Base-by-base conservation (phyloP, 768 basidiomycete genomes). In the Phaeotremella skinneri region DNA sequence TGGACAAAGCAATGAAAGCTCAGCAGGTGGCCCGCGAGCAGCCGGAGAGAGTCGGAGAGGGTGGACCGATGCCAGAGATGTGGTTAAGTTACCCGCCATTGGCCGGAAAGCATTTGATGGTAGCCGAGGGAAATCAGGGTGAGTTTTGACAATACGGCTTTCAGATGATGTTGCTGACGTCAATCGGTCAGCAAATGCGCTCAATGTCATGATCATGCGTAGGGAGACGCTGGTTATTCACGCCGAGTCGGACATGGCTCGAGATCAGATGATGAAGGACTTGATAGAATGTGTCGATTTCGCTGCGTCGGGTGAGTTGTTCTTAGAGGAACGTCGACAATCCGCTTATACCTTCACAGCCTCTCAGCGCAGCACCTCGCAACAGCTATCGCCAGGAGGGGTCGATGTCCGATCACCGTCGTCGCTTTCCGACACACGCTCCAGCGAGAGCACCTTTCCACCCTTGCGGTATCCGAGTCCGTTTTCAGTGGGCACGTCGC, bases 51-150 rank as follows among this genome's bases (percentile, higher is more conserved):
- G 77, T 80, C 30, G 83, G 84, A 58, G 76, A 78, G 21, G 85
- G 85, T 11, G 72, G 71, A 20, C 75, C 74, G n/a, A 67, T 74
- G 65, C 82, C 86, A 4, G 91, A 96, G 71, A 88, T 94, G 86
- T 90, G 86, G 85, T 80, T 99, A 47, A 85, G 87, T 65, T 99
- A 96, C 79, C 96, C 96, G 17, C 96, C 96, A 3, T 80, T 99
- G 31, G 87, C 96, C 13, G 94, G 92, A 3, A 97, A 94, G 74
- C 92, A 96, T 68, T 81, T 99, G 54, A 82, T 83, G 58, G 86
- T 89, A 2, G 80, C 80, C 7, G 85, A 85, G 62, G 80, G 90
- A 84, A 59, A 56, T 49, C 68, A 73, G n/a, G 66, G 72, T 63
- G 47, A 66, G 75, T 62, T 7, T 2, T 30, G 25, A 20, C 14